Evolutionary conservation across 192 early-diverging fungal species (phyloP).

Genomic region (Linnemannia schmuckeri): DNA sequence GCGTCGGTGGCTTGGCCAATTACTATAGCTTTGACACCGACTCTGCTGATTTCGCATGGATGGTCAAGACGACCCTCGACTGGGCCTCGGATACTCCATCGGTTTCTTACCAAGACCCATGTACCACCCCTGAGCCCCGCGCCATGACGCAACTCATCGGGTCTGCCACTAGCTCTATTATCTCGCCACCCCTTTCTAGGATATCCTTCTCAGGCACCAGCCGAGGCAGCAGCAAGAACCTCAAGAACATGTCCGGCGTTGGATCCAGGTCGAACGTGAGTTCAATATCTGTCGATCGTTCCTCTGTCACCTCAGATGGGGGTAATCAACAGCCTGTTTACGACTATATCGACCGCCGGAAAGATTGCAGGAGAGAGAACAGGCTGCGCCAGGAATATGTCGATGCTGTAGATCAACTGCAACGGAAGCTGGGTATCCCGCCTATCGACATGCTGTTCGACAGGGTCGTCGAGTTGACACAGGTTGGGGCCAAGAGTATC

Average conservation of each 20-base stretch:
- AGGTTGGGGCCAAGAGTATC: constrained; percentile 55
- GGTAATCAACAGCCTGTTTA: constrained; percentile 10
- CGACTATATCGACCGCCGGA: constrained; percentile 30
- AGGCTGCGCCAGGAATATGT: constrained; percentile 40
- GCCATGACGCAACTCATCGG: neutral
- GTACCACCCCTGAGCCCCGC: constrained; percentile 1
- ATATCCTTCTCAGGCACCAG: constrained; percentile 26
- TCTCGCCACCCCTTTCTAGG: constrained; percentile 38
- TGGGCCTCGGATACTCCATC: constrained; percentile 35
- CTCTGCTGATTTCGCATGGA: constrained; percentile 50
- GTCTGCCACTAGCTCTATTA: neutral
- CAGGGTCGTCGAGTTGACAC: constrained; percentile 52
- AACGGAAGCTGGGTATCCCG: constrained; percentile 33
- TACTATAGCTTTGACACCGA: constrained; percentile 55
- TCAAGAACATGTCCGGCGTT: neutral
- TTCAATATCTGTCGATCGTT: constrained; percentile 23
- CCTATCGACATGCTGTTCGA: constrained; percentile 59
- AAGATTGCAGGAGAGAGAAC: constrained; percentile 37
- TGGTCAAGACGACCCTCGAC: constrained; percentile 54
- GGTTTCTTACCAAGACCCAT: neutral
- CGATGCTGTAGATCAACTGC: constrained; percentile 30
- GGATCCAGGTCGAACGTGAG: constrained; percentile 6
- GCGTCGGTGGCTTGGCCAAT: constrained; percentile 22
- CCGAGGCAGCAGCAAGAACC: constrained; percentile 18
- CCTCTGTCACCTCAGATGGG: constrained; percentile 15